A percentile compares a stretch with the other conserved stretches of the same genome.
Conservation (phyloP, 2,329 filamentous ascomycete species). For the Periconia macrospinosa region DNA sequence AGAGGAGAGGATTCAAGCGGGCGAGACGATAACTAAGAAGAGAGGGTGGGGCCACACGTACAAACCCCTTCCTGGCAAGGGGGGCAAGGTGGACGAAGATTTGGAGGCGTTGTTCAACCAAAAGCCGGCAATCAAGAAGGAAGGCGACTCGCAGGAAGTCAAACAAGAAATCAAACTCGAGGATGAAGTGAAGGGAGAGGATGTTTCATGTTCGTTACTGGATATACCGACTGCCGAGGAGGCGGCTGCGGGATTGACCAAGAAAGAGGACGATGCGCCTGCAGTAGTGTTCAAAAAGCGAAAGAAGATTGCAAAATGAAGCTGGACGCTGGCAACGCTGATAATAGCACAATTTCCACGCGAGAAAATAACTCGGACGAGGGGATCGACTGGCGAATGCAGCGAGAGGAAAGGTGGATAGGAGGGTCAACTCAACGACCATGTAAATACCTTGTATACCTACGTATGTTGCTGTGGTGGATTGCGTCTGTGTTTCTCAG, state of each 20-base stretch:
- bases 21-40: conserved; percentile 47
- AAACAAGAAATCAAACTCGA: conserved; percentile 48
- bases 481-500: too few relatives aligned
- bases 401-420: too few relatives aligned
- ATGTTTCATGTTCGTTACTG: conserved; percentile 12
- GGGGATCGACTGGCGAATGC: too few relatives aligned
- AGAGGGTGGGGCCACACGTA: conserved; percentile 51
- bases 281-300: conserved; percentile 77
- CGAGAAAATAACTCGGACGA: too few relatives aligned
- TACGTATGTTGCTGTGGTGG: too few relatives aligned
- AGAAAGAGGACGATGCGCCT: conserved; percentile 10
- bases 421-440: too few relatives aligned
- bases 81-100: conserved; percentile 61
- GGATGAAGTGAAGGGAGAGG: conserved; percentile 51
- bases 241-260: conserved; percentile 23
- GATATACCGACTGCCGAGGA: conserved; percentile 24
- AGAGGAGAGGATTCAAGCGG: conserved; percentile 63
- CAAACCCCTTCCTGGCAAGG: conserved; percentile 49
- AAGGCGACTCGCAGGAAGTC: conserved; percentile 32
- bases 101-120: conserved; percentile 61
- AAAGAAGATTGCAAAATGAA: conserved; percentile 63
- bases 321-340: neutral
- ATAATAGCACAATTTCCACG: too few relatives aligned
- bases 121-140: conserved; percentile 29
- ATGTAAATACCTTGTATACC: too few relatives aligned